phyloP scores from a whole-genome alignment of 2,329 filamentous ascomycete genomes.

The Sarocladium kiliense region DNA sequence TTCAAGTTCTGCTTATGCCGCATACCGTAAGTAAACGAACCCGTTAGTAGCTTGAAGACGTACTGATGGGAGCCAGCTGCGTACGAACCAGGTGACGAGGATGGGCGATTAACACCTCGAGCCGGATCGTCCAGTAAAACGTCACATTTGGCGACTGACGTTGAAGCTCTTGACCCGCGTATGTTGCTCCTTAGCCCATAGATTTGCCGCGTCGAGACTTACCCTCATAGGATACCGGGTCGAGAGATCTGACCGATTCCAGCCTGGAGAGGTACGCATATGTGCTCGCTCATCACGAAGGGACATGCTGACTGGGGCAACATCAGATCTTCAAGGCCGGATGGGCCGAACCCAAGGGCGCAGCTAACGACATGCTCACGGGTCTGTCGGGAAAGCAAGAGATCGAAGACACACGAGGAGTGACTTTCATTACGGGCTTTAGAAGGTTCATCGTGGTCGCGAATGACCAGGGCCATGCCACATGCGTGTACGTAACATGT shows the following conservation, averaged over 20 bases:
- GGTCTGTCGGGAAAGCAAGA: constrained; percentile 28
- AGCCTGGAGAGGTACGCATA: constrained; percentile 33
- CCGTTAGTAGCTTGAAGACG: not conserved
- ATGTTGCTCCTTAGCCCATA: constrained; percentile 14
- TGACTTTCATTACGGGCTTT: constrained; percentile 42
- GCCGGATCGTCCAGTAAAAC: constrained; percentile 4
- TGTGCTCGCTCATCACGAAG: not conserved
- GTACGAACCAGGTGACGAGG: constrained; percentile 11
- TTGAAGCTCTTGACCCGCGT: constrained; percentile 32
- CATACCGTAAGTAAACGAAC: not conserved
- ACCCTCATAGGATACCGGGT: constrained; percentile 33
- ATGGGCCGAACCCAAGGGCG: constrained; percentile 48
- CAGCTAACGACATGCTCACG: constrained; percentile 22
- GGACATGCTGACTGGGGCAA: not conserved
- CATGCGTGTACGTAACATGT: constrained; percentile 44
- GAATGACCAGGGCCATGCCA: constrained; percentile 47
- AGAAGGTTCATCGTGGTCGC: constrained; percentile 51
- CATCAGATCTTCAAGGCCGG: constrained; percentile 49
- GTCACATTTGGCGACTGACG: not conserved
- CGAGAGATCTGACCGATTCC: constrained; percentile 32
- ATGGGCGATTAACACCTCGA: not conserved
- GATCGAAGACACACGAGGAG: constrained; percentile 27
- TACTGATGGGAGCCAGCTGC: not conserved
- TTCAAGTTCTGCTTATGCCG: not conserved
- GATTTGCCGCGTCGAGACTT: not conserved